These are phyloP conservation scores for Tulasnella sp. DNA, from an alignment of 768 basidiomycete genomes.

Conservation along the genomic window DNA sequence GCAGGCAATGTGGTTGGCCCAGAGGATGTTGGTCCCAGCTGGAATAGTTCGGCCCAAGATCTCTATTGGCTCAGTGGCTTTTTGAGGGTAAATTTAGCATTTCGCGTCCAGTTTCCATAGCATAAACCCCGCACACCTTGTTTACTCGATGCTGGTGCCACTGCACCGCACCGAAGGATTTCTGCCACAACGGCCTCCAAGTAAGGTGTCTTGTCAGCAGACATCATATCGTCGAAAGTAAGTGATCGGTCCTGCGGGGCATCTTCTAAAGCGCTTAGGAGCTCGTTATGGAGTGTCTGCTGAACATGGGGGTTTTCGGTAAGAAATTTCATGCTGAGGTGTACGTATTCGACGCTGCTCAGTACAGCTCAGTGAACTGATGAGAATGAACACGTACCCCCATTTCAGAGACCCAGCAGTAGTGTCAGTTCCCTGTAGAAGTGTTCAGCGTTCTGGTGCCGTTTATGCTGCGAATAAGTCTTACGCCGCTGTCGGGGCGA, in stretches of 20 bases:
- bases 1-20: background rate
- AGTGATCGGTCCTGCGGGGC: background rate
- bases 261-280: background rate
- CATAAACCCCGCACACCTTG: background rate
- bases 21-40: background rate
- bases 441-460: background rate
- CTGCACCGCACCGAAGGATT: background rate
- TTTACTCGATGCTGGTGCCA: background rate
- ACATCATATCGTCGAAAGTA: background rate
- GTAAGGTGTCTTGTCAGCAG: background rate
- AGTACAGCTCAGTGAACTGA: too few species aligned
- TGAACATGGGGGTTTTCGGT: background rate
- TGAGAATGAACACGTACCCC: background rate
- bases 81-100: too few species aligned
- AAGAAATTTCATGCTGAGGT: background rate
- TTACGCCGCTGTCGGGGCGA: background rate
- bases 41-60: background rate
- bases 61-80: background rate
- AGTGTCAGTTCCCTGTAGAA: background rate
- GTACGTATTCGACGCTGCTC: background rate
- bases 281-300: background rate
- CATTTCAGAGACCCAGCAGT: background rate
- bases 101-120: background rate
- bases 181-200: constrained; percentile 7
- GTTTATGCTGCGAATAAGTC: background rate